Evolutionary conservation across 768 basidiomycete species (phyloP).

Genomic region (Boletus bicolor): DNA sequence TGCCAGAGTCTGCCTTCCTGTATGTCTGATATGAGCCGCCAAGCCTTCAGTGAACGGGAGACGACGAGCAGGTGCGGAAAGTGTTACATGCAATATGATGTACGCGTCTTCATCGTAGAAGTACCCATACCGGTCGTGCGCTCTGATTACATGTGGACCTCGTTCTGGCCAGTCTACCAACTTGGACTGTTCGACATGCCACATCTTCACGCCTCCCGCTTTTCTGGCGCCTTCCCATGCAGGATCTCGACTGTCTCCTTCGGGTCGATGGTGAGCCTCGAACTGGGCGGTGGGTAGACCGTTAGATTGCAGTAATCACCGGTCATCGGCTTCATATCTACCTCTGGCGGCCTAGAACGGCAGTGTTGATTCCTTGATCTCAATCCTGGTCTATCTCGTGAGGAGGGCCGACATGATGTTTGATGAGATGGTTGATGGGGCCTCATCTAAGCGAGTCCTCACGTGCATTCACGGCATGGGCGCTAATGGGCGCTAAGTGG

Average conservation of each 20-base stretch:
- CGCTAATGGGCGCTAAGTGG: conserved; percentile 1
- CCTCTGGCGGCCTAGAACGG: conserved; percentile 57
- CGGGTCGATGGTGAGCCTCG: conserved; percentile 51
- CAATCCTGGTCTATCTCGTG: conserved; percentile 25
- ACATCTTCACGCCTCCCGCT: conserved; percentile 46
- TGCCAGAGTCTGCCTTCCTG: conserved; percentile 43
- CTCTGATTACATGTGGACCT: conserved; percentile 1
- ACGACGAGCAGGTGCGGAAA: neutral
- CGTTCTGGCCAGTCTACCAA: conserved; percentile 34
- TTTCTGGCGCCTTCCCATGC: conserved; percentile 51
- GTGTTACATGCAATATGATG: conserved; percentile 55
- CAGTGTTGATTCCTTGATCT: conserved; percentile 65
- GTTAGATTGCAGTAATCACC: neutral
- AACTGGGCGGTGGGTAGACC: conserved; percentile 1
- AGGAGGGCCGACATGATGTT: conserved; percentile 7
- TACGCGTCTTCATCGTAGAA: conserved; percentile 70
- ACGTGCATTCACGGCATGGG: conserved; percentile 16
- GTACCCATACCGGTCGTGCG: conserved; percentile 40
- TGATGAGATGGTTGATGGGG: neutral
- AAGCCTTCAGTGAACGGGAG: neutral
- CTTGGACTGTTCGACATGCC: conserved; percentile 57
- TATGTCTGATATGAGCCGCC: conserved; percentile 44
- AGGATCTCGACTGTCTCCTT: conserved; percentile 43
- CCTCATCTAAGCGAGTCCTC: neutral
- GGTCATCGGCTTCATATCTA: conserved; percentile 26